Percentiles rank a stretch among this genome's conserved stretches.
Evolutionary conservation across 2,329 filamentous ascomycete genomes (phyloP).

Genomic region (Colletotrichum musae): DNA sequence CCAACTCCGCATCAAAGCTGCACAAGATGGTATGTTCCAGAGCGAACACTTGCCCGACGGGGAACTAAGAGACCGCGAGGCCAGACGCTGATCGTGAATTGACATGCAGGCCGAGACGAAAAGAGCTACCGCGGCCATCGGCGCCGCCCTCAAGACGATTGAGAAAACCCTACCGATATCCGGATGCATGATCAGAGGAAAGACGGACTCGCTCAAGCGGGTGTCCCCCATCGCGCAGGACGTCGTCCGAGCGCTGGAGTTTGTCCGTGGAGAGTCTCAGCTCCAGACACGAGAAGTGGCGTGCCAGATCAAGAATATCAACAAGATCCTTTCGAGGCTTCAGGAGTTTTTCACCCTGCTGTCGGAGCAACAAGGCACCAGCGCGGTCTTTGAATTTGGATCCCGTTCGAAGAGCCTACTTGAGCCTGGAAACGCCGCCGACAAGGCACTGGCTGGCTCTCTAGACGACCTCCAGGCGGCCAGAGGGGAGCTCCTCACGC

Average conservation of each 20-base stretch:
- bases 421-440: neutral
- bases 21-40: too few relatives aligned
- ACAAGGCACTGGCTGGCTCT: neutral
- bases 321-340: neutral
- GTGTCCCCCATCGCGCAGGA: neutral
- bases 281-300: neutral
- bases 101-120: too few relatives aligned
- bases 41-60: too few relatives aligned
- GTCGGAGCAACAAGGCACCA: neutral
- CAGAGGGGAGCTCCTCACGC: neutral
- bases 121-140: too few relatives aligned
- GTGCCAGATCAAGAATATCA: neutral
- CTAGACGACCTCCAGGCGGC: neutral
- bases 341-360: neutral
- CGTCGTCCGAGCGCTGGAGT: neutral
- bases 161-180: too few relatives aligned
- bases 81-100: too few relatives aligned
- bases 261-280: neutral
- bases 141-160: too few relatives aligned
- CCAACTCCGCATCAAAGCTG: too few relatives aligned
- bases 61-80: too few relatives aligned
- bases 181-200: neutral
- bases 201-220: neutral
- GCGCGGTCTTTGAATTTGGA: too few relatives aligned
- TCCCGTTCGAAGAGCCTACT: neutral